Percentiles rank a stretch among this genome's conserved stretches.
phyloP scores from a whole-genome alignment of 2,329 filamentous ascomycete genomes.

The Colletotrichum sp. region DNA sequence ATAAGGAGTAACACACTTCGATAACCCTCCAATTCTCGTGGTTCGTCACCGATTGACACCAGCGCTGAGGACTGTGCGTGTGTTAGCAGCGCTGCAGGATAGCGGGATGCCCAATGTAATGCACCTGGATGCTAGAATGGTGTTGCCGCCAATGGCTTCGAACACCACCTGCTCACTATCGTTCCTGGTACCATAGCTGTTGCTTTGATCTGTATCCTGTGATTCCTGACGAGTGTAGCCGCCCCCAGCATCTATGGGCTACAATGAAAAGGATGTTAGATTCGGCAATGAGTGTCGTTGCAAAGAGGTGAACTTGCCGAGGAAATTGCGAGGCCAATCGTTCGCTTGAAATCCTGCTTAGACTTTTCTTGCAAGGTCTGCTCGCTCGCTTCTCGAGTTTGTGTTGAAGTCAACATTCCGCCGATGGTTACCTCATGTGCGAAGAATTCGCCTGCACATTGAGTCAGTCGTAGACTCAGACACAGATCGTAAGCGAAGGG shows the following conservation, averaged over 20 bases:
- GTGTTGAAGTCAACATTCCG: constrained; percentile 1
- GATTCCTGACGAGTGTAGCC: not conserved
- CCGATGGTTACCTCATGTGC: not conserved
- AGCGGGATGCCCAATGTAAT: too few relatives aligned
- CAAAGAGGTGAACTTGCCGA: not conserved
- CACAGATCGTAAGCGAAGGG: not conserved
- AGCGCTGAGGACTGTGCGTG: not conserved
- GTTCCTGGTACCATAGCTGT: not conserved
- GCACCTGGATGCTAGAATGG: constrained; percentile 7
- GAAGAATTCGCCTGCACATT: not conserved
- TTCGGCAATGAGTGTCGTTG: not conserved
- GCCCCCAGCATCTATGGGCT: not conserved
- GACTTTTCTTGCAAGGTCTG: not conserved
- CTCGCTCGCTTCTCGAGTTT: not conserved
- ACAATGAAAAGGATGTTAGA: not conserved
- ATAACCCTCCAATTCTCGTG: constrained; percentile 6
- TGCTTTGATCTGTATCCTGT: not conserved
- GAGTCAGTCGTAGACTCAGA: not conserved
- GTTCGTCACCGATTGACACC: not conserved
- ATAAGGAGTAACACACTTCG: not conserved
- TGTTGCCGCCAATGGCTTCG: constrained; percentile 4
- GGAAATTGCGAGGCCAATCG: not conserved
- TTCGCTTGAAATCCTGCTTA: not conserved
- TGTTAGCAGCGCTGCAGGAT: not conserved
- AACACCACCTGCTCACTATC: not conserved